phyloP scores from a whole-genome alignment of 108 stramenopile genomes.

The Pelagomonas calceolata region DNA sequence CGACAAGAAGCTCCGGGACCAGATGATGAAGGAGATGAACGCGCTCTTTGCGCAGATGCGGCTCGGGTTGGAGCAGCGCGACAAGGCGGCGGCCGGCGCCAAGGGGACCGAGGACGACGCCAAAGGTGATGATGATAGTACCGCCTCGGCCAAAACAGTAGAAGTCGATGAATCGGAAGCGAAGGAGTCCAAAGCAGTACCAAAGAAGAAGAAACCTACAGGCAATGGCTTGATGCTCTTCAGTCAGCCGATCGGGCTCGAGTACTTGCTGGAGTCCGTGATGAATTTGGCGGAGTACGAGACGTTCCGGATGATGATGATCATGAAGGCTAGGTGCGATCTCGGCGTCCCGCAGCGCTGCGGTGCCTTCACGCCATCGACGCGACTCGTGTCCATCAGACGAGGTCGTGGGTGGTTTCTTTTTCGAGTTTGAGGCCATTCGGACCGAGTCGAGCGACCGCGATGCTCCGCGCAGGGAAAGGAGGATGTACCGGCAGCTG shows the following conservation, averaged over 20 bases:
- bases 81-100: not conserved
- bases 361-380: no score
- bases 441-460: no score
- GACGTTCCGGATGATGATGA: slow-evolving; percentile 14
- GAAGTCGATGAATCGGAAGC: not conserved
- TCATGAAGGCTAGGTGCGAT: slow-evolving; percentile 10
- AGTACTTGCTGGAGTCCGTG: slow-evolving; percentile 8
- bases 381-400: no score
- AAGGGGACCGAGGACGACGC: not conserved
- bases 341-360: no score
- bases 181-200: not conserved
- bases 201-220: not conserved
- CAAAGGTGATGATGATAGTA: not conserved
- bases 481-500: not conserved
- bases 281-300: slow-evolving; percentile 9
- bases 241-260: slow-evolving; percentile 6
- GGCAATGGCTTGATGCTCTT: slow-evolving; percentile 3
- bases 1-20: slow-evolving; percentile 8
- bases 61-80: not conserved
- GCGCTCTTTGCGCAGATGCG: not conserved
- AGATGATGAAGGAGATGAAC: slow-evolving; percentile 7
- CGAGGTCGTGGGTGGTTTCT: no score
- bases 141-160: not conserved
- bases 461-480: no score
- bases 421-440: no score